Conservation (phyloP, 2,329 filamentous ascomycete genomes). For the Nemania bipapillata region DNA sequence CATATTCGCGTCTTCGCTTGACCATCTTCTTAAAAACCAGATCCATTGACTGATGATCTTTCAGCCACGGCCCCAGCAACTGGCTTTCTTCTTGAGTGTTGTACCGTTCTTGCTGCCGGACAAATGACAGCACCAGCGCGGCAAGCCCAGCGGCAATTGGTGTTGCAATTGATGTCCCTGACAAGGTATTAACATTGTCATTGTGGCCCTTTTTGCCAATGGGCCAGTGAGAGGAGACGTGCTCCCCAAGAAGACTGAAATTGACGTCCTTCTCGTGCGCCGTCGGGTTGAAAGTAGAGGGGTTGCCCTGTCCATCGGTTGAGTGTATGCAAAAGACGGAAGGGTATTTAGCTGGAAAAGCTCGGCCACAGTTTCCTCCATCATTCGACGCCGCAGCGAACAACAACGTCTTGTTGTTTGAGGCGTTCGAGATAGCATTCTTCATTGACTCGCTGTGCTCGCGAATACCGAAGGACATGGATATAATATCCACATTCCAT, state of each 20-base stretch:
- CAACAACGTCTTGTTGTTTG: not conserved
- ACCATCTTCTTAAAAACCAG: too few relatives aligned
- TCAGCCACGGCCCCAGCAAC: too few relatives aligned
- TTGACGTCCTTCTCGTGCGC: slow-evolving; percentile 7
- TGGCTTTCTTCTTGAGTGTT: too few relatives aligned
- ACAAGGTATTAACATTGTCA: too few relatives aligned
- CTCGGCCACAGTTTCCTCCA: slow-evolving; percentile 1
- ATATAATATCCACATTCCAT: slow-evolving; percentile 26
- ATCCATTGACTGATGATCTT: too few relatives aligned
- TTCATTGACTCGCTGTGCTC: not conserved
- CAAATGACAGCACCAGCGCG: too few relatives aligned
- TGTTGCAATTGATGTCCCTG: too few relatives aligned
- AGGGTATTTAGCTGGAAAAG: slow-evolving; percentile 16
- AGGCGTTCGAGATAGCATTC: not conserved
- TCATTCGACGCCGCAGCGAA: slow-evolving; percentile 25
- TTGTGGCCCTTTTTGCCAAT: too few relatives aligned
- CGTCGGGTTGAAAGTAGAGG: slow-evolving; percentile 13
- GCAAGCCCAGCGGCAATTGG: too few relatives aligned
- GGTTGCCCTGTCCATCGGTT: slow-evolving; percentile 20
- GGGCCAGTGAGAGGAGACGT: slow-evolving; percentile 14
- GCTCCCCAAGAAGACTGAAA: slow-evolving; percentile 11
- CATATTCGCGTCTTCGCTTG: too few relatives aligned
- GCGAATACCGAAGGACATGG: slow-evolving; percentile 15
- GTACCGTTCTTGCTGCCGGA: too few relatives aligned
- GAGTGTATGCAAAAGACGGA: slow-evolving; percentile 20